Evolutionary conservation across 352 stramenopile species (phyloP).

Genomic region (Phytophthora aleatoria): DNA sequence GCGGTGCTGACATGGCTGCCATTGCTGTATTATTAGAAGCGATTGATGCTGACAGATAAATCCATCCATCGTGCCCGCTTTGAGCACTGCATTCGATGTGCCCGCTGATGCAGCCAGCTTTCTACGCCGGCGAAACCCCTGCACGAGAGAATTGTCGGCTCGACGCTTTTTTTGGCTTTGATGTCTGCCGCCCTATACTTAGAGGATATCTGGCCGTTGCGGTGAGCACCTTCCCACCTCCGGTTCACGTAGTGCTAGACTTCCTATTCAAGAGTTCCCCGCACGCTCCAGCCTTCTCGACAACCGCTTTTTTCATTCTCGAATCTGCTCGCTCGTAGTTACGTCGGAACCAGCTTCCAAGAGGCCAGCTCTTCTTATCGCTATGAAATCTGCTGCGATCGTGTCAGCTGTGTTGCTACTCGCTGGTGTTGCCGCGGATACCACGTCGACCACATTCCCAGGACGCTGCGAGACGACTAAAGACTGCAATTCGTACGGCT

Average conservation of each 20-base stretch:
- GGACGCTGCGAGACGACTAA: constrained; percentile 52
- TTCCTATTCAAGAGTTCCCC: not conserved
- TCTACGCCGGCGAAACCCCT: constrained; percentile 12
- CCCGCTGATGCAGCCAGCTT: constrained; percentile 3
- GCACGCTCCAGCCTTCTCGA: constrained; percentile 2
- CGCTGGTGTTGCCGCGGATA: constrained; percentile 14
- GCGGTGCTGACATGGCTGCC: no score
- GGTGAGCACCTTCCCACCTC: constrained; percentile 28
- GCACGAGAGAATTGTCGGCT: not conserved
- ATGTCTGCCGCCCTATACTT: constrained; percentile 14
- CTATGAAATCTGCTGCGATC: constrained; percentile 22
- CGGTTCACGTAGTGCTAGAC: not conserved
- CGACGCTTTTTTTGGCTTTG: not conserved
- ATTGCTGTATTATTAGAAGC: constrained; percentile 3
- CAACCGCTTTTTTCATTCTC: constrained; percentile 21
- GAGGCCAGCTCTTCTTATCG: not conserved
- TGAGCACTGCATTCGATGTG: not conserved
- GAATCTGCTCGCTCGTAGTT: constrained; percentile 18
- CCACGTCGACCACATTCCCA: constrained; percentile 51
- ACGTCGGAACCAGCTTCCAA: no score
- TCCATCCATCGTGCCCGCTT: not conserved
- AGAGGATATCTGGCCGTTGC: constrained; percentile 17
- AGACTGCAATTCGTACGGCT: constrained; percentile 64
- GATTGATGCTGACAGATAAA: not conserved
- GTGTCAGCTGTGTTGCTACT: constrained; percentile 29